These are phyloP conservation scores for Nemania bipapillata DNA, from an alignment of 2,329 filamentous ascomycete genomes.

Conservation along the genomic window DNA sequence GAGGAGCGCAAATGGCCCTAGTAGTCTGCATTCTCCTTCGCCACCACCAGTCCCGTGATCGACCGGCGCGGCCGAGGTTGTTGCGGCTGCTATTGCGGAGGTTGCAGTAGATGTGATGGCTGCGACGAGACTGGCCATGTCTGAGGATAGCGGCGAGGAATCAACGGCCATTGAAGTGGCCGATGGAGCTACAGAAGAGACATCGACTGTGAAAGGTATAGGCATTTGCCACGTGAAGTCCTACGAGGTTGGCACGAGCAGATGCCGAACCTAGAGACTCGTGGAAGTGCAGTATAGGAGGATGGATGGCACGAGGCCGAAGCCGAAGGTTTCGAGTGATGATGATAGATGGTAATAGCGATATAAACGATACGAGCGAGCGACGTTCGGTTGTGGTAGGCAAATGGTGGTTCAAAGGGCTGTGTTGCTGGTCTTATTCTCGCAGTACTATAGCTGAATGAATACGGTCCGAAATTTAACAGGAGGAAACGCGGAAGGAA, in stretches of 20 bases:
- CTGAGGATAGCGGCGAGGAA: conserved; percentile 36
- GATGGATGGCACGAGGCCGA: not conserved
- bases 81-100: conserved; percentile 41
- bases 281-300: conserved; percentile 19
- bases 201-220: conserved; percentile 43
- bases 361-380: too few species aligned
- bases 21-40: conserved; percentile 81
- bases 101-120: conserved; percentile 43
- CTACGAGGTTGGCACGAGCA: conserved; percentile 20
- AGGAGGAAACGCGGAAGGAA: not conserved
- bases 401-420: conserved; percentile 1
- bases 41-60: conserved; percentile 53
- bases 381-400: conserved; percentile 26
- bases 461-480: not conserved
- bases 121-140: conserved; percentile 41
- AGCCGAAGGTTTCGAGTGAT: not conserved
- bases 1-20: conserved; percentile 90
- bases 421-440: conserved; percentile 14
- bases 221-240: conserved; percentile 41
- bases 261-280: conserved; percentile 12
- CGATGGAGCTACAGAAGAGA: conserved; percentile 38
- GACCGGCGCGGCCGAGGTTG: conserved; percentile 39
- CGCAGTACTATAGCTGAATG: not conserved
- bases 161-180: conserved; percentile 43
- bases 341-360: conserved; percentile 5